Conservation (phyloP, 176 grass and related monocot genomes). For the Saccharum spontaneum region DNA sequence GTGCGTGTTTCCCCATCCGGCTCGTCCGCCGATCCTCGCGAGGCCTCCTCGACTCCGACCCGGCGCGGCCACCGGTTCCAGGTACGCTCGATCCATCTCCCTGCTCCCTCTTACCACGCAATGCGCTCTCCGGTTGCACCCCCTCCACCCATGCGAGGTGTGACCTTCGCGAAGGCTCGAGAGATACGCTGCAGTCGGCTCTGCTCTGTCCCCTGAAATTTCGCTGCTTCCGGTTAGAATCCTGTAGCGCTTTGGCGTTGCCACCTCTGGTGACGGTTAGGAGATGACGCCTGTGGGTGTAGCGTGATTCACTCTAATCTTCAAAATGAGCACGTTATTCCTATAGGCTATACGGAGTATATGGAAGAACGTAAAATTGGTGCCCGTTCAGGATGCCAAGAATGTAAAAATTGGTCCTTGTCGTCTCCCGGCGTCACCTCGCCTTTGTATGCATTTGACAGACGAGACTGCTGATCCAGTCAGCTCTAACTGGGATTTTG, state of each 20-base stretch:
- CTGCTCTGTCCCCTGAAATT: not conserved
- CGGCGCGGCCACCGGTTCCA: not conserved
- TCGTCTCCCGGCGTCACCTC: not conserved
- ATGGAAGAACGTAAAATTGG: not conserved
- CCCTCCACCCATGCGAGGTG: not conserved
- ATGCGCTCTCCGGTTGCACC: not conserved
- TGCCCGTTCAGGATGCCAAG: not conserved
- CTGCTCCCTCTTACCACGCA: not conserved
- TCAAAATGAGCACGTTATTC: not conserved
- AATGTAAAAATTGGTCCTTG: slow-evolving; percentile 17
- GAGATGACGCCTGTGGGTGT: not conserved
- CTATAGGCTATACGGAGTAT: not conserved
- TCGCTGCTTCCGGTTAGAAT: not conserved
- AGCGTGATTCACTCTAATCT: not conserved
- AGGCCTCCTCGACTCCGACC: not conserved
- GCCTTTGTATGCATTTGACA: not conserved
- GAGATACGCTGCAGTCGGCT: not conserved
- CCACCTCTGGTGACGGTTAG: not conserved
- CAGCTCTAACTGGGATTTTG: not conserved
- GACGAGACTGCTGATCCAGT: slow-evolving; percentile 6
- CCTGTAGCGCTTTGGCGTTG: not conserved
- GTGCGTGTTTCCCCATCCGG: not conserved
- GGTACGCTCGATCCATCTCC: slow-evolving; percentile 6
- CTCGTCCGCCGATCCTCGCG: not conserved
- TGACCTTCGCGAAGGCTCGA: not conserved